Evolutionary conservation across 345 rosid genomes (phyloP), one percentile per base, ranked within the genome.

Genomic region (Citrus medica): DNA sequence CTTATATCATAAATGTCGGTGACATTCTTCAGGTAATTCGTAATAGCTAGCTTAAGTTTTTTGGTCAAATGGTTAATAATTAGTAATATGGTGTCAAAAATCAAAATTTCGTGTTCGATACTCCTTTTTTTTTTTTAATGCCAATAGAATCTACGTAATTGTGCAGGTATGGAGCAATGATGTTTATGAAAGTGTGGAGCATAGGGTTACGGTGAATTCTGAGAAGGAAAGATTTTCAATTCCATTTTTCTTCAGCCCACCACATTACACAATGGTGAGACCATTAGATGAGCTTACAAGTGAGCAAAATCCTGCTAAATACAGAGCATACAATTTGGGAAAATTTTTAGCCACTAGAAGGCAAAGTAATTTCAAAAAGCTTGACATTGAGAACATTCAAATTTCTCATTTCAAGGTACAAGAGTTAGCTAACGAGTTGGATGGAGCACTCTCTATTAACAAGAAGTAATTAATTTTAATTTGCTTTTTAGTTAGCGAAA

Each of bases 91-190:
- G 38, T 63, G 1, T 27, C 19, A 10, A 3, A 1, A 21, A 2
- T 1, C 9, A 25, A 46, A 60, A 0, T 16, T n/a, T 40, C 10
- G 19, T 25, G 9, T 32, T 35, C n/a, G 1, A 19, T 12, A 56
- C 1, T 2, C 5, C 16, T 7, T 6, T 6, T 5, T 33, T 33
- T 33, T 5, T 33, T 5, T 5, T 33, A 35, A 9, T 67, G 4
- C 9, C 63, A 40, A 1, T 6, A 51, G 2, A 67, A 33, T 4
- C 3, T 13, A 32, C 7, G 30, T 40, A 35, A 62, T 27, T 42
- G 25, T 68, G 72, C 56, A 87, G 92, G 90, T 84, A 24, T 88
- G 88, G 89, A 88, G 87, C 73, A 88, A 88, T 69, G 92, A 89
- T 14, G 66, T 73, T 9, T 89, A 85, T 28, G 78, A 75, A 56